A percentile compares a stretch with the other conserved stretches of the same genome.
These are phyloP conservation scores for Blastomyces gilchristii DNA, from an alignment of 2,329 filamentous ascomycete species.

Conservation along the genomic window DNA sequence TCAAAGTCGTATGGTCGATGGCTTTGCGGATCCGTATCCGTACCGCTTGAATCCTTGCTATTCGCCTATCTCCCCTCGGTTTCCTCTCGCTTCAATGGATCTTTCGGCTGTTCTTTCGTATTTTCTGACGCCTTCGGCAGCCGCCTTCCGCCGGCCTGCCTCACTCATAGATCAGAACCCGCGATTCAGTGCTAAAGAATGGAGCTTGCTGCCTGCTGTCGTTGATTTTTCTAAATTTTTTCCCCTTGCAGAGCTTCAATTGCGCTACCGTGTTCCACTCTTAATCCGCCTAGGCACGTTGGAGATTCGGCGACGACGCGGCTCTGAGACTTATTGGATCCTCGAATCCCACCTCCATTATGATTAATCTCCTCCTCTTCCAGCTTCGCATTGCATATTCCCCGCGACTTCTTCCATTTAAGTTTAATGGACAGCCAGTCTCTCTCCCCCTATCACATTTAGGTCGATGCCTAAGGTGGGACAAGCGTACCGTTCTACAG, in stretches of 20 bases:
- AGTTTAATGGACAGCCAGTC: background rate
- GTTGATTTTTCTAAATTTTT: background rate
- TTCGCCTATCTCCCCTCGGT: background rate
- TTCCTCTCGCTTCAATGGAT: background rate
- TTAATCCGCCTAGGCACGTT: background rate
- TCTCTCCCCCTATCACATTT: background rate
- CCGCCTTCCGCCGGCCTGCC: background rate
- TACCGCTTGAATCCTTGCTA: background rate
- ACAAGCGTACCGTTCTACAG: background rate
- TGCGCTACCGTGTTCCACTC: background rate
- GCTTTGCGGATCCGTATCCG: background rate
- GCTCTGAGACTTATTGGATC: background rate
- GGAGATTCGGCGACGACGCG: background rate
- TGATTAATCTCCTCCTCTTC: background rate
- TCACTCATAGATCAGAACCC: background rate
- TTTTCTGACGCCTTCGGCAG: background rate
- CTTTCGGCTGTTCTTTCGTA: background rate
- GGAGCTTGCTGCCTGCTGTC: background rate
- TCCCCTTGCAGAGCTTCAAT: background rate
- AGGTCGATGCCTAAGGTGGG: background rate
- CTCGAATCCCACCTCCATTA: background rate
- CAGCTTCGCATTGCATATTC: background rate
- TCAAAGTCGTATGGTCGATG: background rate
- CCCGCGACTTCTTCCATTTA: background rate
- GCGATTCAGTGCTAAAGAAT: background rate